These are phyloP conservation scores for Panicum miliaceum DNA, from an alignment of 176 grass and related monocot species.

Conservation along the genomic window DNA sequence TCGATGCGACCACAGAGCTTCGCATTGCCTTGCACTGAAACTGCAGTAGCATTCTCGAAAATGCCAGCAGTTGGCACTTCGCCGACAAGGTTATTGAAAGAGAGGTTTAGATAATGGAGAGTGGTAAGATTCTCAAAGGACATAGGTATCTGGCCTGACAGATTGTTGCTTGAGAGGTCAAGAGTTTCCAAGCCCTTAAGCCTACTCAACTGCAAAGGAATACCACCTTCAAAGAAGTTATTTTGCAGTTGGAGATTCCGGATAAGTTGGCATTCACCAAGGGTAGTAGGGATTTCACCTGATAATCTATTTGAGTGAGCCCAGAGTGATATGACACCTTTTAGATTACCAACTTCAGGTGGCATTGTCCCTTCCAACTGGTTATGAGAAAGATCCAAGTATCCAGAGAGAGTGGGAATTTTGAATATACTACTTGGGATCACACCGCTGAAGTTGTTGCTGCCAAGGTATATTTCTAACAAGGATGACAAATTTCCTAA, in stretches of 20 bases:
- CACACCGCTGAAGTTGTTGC: constrained; percentile 41
- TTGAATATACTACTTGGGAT: constrained; percentile 43
- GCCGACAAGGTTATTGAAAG: constrained; percentile 43
- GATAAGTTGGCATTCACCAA: constrained; percentile 50
- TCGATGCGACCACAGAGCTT: constrained; percentile 47
- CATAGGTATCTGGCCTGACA: constrained; percentile 38
- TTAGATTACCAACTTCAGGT: constrained; percentile 37
- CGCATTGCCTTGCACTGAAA: constrained; percentile 45
- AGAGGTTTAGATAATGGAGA: constrained; percentile 39
- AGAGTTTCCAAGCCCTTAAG: constrained; percentile 26
- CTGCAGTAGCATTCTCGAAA: constrained; percentile 40
- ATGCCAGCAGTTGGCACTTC: constrained; percentile 44
- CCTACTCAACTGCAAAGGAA: constrained; percentile 12
- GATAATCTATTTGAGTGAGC: constrained; percentile 33
- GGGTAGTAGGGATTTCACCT: constrained; percentile 47
- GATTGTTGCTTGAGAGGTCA: constrained; percentile 42
- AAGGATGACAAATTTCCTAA: constrained; percentile 44
- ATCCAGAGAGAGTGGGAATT: constrained; percentile 22
- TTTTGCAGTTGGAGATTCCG: constrained; percentile 38
- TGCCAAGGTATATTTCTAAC: background rate
- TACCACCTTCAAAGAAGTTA: constrained; percentile 35
- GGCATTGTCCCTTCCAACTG: constrained; percentile 30
- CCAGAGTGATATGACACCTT: background rate
- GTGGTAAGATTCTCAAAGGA: background rate
- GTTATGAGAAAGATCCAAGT: constrained; percentile 45